These are phyloP conservation scores for Cutaneotrichosporon arboriforme DNA, from an alignment of 1,284 basidiomycete species.

Conservation along the genomic window DNA sequence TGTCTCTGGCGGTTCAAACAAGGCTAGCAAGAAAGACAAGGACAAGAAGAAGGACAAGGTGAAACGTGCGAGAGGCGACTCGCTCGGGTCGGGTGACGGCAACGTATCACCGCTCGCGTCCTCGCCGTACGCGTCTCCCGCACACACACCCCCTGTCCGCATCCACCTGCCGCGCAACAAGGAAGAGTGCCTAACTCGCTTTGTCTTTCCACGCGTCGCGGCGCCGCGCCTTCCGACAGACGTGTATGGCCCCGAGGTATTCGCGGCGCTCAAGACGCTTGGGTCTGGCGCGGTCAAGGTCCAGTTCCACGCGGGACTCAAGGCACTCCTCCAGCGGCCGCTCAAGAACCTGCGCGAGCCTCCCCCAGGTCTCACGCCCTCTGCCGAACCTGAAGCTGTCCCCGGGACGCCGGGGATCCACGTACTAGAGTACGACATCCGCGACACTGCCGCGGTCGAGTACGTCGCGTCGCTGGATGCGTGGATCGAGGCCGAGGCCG, in stretches of 20 bases:
- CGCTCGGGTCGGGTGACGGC: too few relatives aligned
- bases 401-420: background rate
- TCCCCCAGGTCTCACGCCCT: background rate
- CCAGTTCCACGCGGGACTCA: conserved; percentile 6
- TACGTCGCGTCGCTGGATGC: background rate
- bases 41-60: background rate
- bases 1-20: background rate
- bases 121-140: background rate
- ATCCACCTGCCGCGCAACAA: background rate
- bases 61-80: too few relatives aligned
- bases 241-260: conserved; percentile 2
- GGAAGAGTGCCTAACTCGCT: conserved; percentile 5
- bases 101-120: too few relatives aligned
- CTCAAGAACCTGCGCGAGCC: background rate
- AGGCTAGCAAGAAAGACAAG: background rate
- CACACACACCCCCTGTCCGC: background rate
- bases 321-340: background rate
- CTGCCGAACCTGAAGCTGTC: too few relatives aligned
- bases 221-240: background rate
- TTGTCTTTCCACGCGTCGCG: conserved; percentile 1
- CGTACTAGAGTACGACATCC: background rate
- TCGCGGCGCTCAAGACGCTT: background rate
- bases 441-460: background rate
- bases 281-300: background rate
- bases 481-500: background rate